Conservation (phyloP, 805 yeast genomes). For the Sporopachydermia lactativora region DNA sequence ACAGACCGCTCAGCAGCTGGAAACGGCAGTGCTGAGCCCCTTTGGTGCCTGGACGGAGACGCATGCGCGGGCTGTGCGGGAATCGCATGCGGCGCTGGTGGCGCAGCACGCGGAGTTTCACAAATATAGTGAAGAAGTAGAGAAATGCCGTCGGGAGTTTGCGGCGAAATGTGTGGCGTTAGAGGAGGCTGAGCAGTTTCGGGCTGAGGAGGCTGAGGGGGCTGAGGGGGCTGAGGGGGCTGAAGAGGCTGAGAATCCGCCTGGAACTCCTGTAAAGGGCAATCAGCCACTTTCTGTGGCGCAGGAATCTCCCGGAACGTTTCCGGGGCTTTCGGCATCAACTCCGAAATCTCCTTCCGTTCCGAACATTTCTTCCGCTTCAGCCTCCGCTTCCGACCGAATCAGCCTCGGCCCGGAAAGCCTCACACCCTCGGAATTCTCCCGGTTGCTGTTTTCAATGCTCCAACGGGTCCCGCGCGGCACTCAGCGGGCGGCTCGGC, state of each 20-base stretch:
- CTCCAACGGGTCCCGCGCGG: neutral
- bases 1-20: neutral
- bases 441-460: neutral
- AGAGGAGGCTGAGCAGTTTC: neutral
- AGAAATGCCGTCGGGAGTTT: neutral
- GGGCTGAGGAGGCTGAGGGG: neutral
- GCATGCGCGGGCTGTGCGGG: neutral
- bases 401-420: neutral
- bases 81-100: neutral
- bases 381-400: neutral
- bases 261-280: neutral
- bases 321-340: neutral
- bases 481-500: neutral
- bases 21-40: neutral
- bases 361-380: neutral
- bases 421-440: neutral
- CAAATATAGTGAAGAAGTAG: neutral
- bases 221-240: neutral
- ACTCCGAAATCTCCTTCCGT: neutral
- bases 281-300: neutral
- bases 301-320: neutral
- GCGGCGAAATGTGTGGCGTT: neutral
- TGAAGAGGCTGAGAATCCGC: neutral
- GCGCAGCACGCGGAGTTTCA: neutral
- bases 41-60: neutral